Evolutionary conservation across 139 green algal genomes (phyloP).

Genomic region (Chlorella sp.): DNA sequence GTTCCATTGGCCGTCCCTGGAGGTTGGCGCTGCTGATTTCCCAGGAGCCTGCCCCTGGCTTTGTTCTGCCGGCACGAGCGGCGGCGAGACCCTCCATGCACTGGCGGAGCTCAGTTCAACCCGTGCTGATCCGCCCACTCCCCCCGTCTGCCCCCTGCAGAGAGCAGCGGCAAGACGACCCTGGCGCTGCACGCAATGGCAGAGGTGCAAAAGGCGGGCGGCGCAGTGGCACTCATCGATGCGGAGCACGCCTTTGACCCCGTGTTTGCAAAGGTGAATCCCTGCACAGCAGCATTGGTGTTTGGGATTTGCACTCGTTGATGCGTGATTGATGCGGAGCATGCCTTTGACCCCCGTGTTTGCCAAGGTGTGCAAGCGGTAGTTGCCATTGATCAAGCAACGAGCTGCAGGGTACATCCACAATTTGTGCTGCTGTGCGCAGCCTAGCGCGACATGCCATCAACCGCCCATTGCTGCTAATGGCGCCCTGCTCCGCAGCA

Average conservation of each 20-base stretch:
- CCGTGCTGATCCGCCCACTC: conserved; percentile 39
- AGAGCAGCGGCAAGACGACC: conserved; percentile 96
- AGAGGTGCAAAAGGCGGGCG: conserved; percentile 76
- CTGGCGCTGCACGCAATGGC: conserved; percentile 95
- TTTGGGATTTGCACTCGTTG: not conserved
- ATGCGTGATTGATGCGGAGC: conserved; percentile 93
- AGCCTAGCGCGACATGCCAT: not conserved
- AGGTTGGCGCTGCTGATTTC: too few relatives aligned
- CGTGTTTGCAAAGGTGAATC: conserved; percentile 74
- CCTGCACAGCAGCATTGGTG: not conserved
- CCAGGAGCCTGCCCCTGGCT: too few relatives aligned
- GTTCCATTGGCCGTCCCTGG: too few relatives aligned
- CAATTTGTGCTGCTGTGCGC: too few relatives aligned
- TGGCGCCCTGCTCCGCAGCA: not conserved
- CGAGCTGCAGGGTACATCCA: not conserved
- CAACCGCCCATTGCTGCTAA: not conserved
- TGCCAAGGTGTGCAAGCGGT: not conserved
- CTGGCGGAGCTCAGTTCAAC: too few relatives aligned
- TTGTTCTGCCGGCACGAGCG: not conserved
- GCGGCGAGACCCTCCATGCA: too few relatives aligned
- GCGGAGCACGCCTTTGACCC: conserved; percentile 96
- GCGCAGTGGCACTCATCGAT: conserved; percentile 86
- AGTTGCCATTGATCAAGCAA: not conserved
- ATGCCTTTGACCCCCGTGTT: conserved; percentile 85
- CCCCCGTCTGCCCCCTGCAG: conserved; percentile 32